These are phyloP conservation scores for Wickerhamomyces kurtzmanii DNA, from an alignment of 805 yeast genomes.

Conservation along the genomic window DNA sequence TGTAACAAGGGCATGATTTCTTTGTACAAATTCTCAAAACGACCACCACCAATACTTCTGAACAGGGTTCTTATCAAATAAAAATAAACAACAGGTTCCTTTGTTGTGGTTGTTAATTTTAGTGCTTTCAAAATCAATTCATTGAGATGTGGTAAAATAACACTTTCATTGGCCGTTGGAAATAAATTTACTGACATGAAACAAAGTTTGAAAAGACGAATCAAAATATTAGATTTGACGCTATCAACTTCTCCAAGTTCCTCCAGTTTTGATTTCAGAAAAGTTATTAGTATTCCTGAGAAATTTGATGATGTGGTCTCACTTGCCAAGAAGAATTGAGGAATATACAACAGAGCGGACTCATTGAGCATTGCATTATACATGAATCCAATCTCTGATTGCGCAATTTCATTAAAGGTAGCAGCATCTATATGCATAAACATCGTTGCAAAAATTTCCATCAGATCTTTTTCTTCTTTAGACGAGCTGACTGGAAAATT, in stretches of 20 bases:
- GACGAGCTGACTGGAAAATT: constrained; percentile 79
- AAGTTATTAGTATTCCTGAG: constrained; percentile 72
- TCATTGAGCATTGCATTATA: constrained; percentile 74
- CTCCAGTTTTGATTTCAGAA: constrained; percentile 61
- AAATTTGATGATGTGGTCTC: constrained; percentile 93
- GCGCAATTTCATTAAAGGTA: constrained; percentile 87
- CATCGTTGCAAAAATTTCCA: constrained; percentile 92
- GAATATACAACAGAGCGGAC: constrained; percentile 80
- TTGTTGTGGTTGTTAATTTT: constrained; percentile 70
- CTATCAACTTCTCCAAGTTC: constrained; percentile 77
- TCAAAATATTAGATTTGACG: constrained; percentile 68
- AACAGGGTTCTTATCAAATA: constrained; percentile 81
- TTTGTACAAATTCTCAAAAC: constrained; percentile 87
- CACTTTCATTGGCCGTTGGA: constrained; percentile 80
- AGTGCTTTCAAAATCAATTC: constrained; percentile 74
- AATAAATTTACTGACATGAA: constrained; percentile 93
- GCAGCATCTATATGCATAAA: constrained; percentile 93
- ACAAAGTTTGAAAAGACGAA: constrained; percentile 81
- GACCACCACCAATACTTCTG: constrained; percentile 93
- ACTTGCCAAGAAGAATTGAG: constrained; percentile 88
- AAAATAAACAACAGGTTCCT: constrained; percentile 86
- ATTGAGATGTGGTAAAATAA: constrained; percentile 80
- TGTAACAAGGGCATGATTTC: constrained; percentile 89
- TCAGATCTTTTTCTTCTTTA: constrained; percentile 87
- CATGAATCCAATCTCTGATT: constrained; percentile 66